Base-by-base conservation (phyloP, 1,139 yeast species). In the Geotrichum australiense region DNA sequence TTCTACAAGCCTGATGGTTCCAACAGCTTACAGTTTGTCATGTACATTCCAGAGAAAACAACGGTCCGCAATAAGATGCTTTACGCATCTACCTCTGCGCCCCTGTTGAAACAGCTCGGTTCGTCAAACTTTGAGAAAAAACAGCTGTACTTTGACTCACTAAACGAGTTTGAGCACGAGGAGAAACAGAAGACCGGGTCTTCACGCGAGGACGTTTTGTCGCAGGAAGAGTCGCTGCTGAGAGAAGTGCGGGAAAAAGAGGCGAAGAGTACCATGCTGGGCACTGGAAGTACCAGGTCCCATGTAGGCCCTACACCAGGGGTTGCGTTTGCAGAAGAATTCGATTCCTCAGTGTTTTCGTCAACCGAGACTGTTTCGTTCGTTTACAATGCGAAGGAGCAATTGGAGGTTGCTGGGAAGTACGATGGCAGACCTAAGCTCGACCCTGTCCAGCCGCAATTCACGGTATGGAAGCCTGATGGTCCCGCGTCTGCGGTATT, bases 1-100 rank as follows among this genome's bases (percentile, higher is more conserved):
- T 61, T 84, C 7, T 55, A 80, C 31, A 68, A 70, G 40, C 62
- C 66, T 35, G 68, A 61, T 27, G 25, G 23, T 2, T 19, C 20
- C 23, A 18, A 35, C 14, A 55, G 49, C 2, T 53, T 21, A 6
- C 20, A 16, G 6, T 87, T 91, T 55, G 72, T 87, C 36, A 77
- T 93, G 31, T 89, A 73, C 64, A 91, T 91, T 37, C 97, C 98
- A 0, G 96, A 91, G 59, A 61, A 64, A 37, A 87, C 96, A 10
- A 78, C 80, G 5, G 89, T 91, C 26, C 74, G 89, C 47, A 73
- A 76, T 46, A 91, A 91, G 60, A 91, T 91, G 97, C 70, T 91
- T 42, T 93, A 89, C 61, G 97, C 98, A 2, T 82, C 96, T 2
- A 80, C 94, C 15, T 85, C 85, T 50, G 80, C 77, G 56, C 78